Conservation (phyloP, 2,329 filamentous ascomycete genomes). For the Penicillium brevicompactum region DNA sequence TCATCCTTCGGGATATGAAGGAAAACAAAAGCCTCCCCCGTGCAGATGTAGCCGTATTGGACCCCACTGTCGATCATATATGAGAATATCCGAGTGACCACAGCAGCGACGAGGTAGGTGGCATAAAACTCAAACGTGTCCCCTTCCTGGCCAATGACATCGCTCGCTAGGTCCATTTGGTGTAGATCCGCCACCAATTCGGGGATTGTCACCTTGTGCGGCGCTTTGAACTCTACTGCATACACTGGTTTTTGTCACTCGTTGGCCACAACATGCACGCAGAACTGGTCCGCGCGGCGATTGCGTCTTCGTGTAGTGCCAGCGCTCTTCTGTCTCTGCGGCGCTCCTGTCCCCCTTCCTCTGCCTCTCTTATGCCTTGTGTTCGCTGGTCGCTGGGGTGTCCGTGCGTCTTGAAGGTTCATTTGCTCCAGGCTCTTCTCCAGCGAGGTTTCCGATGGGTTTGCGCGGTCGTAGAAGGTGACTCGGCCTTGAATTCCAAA, state of each 20-base stretch:
- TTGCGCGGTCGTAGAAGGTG: constrained; percentile 7
- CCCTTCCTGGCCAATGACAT: constrained; percentile 30
- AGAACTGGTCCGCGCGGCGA: constrained; percentile 9
- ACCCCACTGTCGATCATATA: constrained; percentile 31
- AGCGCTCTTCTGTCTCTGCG: constrained; percentile 13
- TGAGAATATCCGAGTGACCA: constrained; percentile 33
- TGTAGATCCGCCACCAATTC: constrained; percentile 28
- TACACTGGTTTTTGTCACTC: constrained; percentile 17
- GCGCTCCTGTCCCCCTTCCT: constrained; percentile 11
- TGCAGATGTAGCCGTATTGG: constrained; percentile 30
- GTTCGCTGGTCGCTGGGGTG: constrained; percentile 9
- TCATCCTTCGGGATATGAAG: constrained; percentile 28
- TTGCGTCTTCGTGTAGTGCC: constrained; percentile 17
- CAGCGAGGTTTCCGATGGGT: constrained; percentile 15
- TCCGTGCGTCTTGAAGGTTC: constrained; percentile 13
- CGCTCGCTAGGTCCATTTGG: constrained; percentile 26
- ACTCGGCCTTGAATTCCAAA: neutral
- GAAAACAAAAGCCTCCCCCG: constrained; percentile 35
- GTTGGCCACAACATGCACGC: neutral
- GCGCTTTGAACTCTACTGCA: constrained; percentile 33
- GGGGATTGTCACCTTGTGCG: constrained; percentile 25
- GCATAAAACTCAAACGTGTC: constrained; percentile 31
- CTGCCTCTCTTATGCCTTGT: constrained; percentile 13
- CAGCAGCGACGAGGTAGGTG: constrained; percentile 25
- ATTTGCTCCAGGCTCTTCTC: constrained; percentile 22